Conservation (phyloP, 148 eudicot species). For the Selenicereus undatus region DNA sequence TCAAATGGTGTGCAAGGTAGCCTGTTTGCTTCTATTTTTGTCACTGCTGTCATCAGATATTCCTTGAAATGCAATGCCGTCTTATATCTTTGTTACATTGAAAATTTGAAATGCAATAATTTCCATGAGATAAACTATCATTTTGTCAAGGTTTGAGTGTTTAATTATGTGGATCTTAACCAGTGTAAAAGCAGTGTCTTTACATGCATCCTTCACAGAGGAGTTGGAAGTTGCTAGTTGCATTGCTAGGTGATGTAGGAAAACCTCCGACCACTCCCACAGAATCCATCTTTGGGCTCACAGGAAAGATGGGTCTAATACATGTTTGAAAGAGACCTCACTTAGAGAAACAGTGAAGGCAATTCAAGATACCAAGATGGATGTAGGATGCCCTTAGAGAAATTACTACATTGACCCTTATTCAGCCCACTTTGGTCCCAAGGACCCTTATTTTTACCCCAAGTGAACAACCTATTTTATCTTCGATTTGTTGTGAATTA, state of each 20-base stretch:
- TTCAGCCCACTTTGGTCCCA: too few species aligned
- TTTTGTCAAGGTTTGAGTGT: neutral
- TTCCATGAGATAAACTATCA: neutral
- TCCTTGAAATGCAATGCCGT: neutral
- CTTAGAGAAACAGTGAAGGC: too few species aligned
- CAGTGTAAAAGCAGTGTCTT: too few species aligned
- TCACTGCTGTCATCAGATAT: conserved; percentile 1
- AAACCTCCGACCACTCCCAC: neutral
- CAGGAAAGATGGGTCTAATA: too few species aligned
- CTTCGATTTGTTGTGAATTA: too few species aligned
- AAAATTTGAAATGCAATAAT: neutral
- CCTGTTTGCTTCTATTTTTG: neutral
- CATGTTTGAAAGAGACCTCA: too few species aligned
- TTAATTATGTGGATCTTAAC: neutral
- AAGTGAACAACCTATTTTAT: too few species aligned
- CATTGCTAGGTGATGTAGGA: neutral
- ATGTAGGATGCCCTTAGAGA: neutral
- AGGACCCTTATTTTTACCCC: too few species aligned
- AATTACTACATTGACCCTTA: neutral
- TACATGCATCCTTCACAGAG: neutral
- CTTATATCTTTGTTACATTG: neutral
- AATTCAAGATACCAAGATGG: too few species aligned
- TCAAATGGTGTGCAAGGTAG: conserved; percentile 48
- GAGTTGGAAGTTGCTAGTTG: neutral
- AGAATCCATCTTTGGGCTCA: too few species aligned